Percentiles rank a stretch among this genome's conserved stretches.
Conservation (phyloP, 805 yeast species). For the Yarrowia bubula region DNA sequence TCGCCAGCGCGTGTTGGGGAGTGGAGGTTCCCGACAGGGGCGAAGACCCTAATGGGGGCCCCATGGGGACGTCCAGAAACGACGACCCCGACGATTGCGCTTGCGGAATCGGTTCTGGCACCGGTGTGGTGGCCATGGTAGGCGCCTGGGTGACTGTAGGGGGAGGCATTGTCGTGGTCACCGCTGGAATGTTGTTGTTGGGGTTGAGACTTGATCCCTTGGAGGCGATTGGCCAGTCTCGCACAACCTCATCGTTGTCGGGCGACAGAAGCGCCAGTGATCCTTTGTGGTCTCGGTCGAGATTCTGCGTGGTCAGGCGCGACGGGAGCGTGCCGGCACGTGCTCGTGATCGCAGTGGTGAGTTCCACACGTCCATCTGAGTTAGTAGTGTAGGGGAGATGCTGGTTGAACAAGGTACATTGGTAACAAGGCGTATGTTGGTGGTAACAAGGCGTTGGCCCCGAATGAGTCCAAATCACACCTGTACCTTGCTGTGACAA, state of each 20-base stretch:
- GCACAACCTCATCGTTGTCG: constrained; percentile 30
- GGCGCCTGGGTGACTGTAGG: constrained; percentile 16
- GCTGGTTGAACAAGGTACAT: too few relatives aligned
- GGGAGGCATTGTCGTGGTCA: constrained; percentile 29
- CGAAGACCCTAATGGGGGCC: constrained; percentile 26
- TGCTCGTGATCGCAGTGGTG: constrained; percentile 51
- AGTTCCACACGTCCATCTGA: constrained; percentile 27
- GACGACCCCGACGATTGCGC: background rate
- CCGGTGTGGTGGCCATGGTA: background rate
- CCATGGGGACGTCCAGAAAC: constrained; percentile 19
- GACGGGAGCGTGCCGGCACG: constrained; percentile 82
- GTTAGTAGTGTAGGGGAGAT: too few relatives aligned
- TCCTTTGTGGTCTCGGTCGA: constrained; percentile 34
- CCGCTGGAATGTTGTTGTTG: constrained; percentile 35
- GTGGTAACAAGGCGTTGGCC: too few relatives aligned
- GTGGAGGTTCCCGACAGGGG: constrained; percentile 27
- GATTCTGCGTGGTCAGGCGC: constrained; percentile 44
- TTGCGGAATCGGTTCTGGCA: background rate
- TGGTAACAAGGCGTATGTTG: too few relatives aligned
- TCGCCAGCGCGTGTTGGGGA: constrained; percentile 5
- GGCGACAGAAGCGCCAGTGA: constrained; percentile 40
- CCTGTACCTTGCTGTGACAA: too few relatives aligned
- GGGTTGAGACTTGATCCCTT: constrained; percentile 7
- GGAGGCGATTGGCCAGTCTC: constrained; percentile 17
- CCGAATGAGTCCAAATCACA: too few relatives aligned